phyloP scores from a whole-genome alignment of 208 protist genomes.

The Trypanosoma cruzi region DNA sequence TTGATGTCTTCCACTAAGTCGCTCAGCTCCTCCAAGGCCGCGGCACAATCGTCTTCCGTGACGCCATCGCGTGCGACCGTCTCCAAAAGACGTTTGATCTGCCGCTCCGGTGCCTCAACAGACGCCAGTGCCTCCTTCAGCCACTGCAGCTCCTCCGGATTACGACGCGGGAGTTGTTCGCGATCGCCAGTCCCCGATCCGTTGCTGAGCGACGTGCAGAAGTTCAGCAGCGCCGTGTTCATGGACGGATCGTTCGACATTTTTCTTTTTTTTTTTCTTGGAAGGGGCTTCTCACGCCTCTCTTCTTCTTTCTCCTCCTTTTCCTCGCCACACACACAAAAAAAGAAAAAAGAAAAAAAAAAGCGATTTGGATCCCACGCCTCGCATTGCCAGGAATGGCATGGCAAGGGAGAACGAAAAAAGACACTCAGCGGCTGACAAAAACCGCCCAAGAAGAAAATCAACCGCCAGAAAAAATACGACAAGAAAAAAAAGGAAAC shows the following conservation, averaged over 20 bases:
- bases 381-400: background rate
- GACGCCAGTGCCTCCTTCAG: constrained; percentile 62
- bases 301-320: background rate
- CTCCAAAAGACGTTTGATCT: constrained; percentile 43
- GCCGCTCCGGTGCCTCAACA: constrained; percentile 76
- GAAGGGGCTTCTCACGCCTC: background rate
- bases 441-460: background rate
- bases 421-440: background rate
- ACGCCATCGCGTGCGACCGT: constrained; percentile 36
- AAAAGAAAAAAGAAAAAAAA: constrained; percentile 1
- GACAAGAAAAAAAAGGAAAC: constrained; percentile 6
- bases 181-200: background rate
- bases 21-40: constrained; percentile 65
- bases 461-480: background rate
- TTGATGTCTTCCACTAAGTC: constrained; percentile 92
- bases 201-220: constrained; percentile 35
- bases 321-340: background rate
- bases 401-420: background rate
- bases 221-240: constrained; percentile 56
- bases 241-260: constrained; percentile 57
- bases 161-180: constrained; percentile 4
- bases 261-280: too few species aligned
- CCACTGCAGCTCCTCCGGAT: constrained; percentile 52
- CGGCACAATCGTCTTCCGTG: constrained; percentile 26
- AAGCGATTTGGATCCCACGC: background rate